Evolutionary conservation across 352 stramenopile species (phyloP), one percentile per base, ranked within the genome.

Genomic region (Globisporangium acanthophoron): DNA sequence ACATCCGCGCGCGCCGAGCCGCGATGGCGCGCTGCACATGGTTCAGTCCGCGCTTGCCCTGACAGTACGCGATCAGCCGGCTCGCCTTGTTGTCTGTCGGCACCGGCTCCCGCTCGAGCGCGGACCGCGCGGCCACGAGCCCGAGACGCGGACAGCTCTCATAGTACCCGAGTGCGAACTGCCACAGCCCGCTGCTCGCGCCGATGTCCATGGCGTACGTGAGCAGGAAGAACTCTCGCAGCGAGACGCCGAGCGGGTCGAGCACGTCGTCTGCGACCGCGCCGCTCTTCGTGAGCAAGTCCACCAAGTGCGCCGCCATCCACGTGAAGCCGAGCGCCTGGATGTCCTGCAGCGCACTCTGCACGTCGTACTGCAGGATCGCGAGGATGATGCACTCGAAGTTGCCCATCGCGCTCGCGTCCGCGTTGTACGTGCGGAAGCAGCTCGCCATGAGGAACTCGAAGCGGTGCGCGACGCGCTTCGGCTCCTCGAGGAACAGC

Each of bases 371-470:
- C 68, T 94, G 59, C 54, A 94, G 70, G 20, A 94, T 78, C 29
- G 80, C 79, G 49, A 92, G 54, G 45, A 90, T 80, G 61, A 92
- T 90, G 61, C 78, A 88, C 59, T 92, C 84, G 29, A 94, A 92
- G 54, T 86, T 88, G 56, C 72, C 79, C 76, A 94, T 90, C 11
- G 53, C 70, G 9, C 65, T 66, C 29, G 62, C 59, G 5, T 67
- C 60, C 21, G 37, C 37, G 37, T 85, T 64, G 54, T 87, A 80
- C 12, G 58, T 66, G 46, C 69, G 66, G 58, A 85, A 87, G 61
- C 78, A 92, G 46, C 82, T 87, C 21, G 74, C 77, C 81, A 90
- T 92, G 18, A 92, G 69, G 52, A 87, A 92, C 62, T 90, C 76
- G 39, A 90, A 85, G 5, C 79, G 84, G 47, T 92, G 68, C 21